phyloP scores from a whole-genome alignment of 257 asterid species.

The Fraxinus cuspidata region DNA sequence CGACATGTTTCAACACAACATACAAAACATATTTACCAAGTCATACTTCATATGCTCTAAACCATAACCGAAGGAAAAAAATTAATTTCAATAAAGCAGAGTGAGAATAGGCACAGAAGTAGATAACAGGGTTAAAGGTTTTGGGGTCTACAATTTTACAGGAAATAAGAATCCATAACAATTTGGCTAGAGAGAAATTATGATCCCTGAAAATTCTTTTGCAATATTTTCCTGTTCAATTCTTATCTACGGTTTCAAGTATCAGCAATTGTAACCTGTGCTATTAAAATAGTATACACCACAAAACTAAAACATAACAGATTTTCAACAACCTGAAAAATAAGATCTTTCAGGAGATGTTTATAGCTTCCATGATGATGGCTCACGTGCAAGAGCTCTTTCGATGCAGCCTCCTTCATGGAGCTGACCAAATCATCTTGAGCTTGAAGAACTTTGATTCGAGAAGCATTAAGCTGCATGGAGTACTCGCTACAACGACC shows the following conservation, averaged over 20 bases:
- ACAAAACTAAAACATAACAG: constrained; percentile 7
- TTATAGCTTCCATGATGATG: constrained; percentile 50
- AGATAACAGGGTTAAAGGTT: neutral
- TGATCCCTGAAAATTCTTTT: neutral
- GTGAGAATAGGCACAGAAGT: neutral
- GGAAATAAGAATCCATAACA: neutral
- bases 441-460: constrained; percentile 82
- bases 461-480: constrained; percentile 84
- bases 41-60: neutral
- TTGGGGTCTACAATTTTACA: neutral
- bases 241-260: neutral
- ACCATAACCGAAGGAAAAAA: neutral
- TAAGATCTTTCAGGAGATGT: constrained; percentile 70
- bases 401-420: constrained; percentile 67
- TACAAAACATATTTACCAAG: neutral
- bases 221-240: neutral
- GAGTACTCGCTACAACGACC: constrained; percentile 69
- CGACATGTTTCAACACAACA: neutral
- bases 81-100: neutral
- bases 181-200: neutral
- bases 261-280: neutral
- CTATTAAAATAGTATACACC: neutral
- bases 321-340: constrained; percentile 66
- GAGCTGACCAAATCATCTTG: constrained; percentile 73
- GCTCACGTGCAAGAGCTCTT: constrained; percentile 71